Evolutionary conservation across 2,329 filamentous ascomycete genomes (phyloP).

Genomic region (Lecanicillium sp.): DNA sequence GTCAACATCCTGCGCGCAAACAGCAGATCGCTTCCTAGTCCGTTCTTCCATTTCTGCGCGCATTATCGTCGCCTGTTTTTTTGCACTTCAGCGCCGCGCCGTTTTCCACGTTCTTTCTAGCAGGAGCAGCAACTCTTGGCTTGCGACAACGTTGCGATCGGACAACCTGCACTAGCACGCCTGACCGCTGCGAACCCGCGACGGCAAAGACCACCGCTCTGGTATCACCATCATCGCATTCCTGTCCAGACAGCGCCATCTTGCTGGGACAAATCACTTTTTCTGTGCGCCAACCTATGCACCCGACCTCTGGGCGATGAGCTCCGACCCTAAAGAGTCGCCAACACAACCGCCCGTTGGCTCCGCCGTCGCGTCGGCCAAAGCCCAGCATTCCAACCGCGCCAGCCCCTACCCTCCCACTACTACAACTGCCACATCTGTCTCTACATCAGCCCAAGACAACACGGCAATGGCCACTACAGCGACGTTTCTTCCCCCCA

Average conservation of each 20-base stretch:
- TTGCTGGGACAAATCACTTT: background rate
- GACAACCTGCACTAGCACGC: too few relatives aligned
- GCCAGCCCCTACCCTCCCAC: slow-evolving; percentile 21
- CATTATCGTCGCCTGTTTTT: too few relatives aligned
- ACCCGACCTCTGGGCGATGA: slow-evolving; percentile 21
- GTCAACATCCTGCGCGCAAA: too few relatives aligned
- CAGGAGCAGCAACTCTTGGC: too few relatives aligned
- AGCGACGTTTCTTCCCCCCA: slow-evolving; percentile 29
- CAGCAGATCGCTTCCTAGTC: too few relatives aligned
- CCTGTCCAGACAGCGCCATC: background rate
- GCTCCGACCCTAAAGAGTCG: slow-evolving; percentile 13
- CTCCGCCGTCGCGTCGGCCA: slow-evolving; percentile 16
- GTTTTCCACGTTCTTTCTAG: too few relatives aligned
- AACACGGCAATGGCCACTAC: slow-evolving; percentile 31
- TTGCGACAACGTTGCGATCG: too few relatives aligned
- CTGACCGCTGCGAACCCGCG: background rate
- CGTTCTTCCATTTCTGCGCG: too few relatives aligned
- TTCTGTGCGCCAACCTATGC: slow-evolving; percentile 18
- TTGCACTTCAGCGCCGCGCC: too few relatives aligned
- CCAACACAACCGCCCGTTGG: slow-evolving; percentile 13
- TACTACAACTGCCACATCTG: too few relatives aligned
- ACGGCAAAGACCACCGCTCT: background rate
- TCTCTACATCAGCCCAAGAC: slow-evolving; percentile 10
- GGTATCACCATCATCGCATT: background rate
- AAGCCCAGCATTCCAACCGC: slow-evolving; percentile 18